Conservation (phyloP, 305 asterid genomes). For the Fraxinus velutina region DNA sequence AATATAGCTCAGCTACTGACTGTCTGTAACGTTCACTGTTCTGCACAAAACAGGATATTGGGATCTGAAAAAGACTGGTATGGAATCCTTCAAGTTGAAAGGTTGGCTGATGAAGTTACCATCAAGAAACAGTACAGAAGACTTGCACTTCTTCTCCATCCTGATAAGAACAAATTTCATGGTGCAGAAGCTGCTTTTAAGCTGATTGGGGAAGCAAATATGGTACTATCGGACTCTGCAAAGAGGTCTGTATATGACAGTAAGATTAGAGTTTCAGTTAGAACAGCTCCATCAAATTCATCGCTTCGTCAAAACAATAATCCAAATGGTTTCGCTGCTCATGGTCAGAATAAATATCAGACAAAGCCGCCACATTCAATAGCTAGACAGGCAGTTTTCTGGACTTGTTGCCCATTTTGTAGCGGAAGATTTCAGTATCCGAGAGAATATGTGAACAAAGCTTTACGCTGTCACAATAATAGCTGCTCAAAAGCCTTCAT, state of each 20-base stretch:
- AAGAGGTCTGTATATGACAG: conserved; percentile 59
- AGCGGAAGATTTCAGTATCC: conserved; percentile 45
- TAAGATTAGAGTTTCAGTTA: conserved; percentile 35
- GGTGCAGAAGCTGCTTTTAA: conserved; percentile 94
- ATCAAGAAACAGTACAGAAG: conserved; percentile 75
- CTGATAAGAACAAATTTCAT: conserved; percentile 83
- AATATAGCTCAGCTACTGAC: conserved; percentile 63
- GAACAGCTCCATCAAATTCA: conserved; percentile 37
- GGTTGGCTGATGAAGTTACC: conserved; percentile 49
- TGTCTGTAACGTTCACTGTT: conserved; percentile 76
- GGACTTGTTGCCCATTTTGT: conserved; percentile 77
- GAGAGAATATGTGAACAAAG: conserved; percentile 32
- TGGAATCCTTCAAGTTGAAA: conserved; percentile 71
- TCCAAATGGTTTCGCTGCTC: conserved; percentile 36
- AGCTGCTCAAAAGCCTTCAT: conserved; percentile 46
- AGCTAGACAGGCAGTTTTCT: conserved; percentile 39
- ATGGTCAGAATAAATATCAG: conserved; percentile 32
- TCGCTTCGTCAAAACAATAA: conserved; percentile 35
- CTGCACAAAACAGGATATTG: conserved; percentile 45
- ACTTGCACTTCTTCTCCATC: conserved; percentile 81
- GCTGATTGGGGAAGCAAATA: conserved; percentile 72
- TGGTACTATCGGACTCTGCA: conserved; percentile 54
- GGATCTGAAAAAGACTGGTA: conserved; percentile 85
- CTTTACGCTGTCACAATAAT: conserved; percentile 42
- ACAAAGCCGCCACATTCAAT: conserved; percentile 34